phyloP scores from a whole-genome alignment of 176 grass and related monocot genomes.

The Bonia amplexicaulis region DNA sequence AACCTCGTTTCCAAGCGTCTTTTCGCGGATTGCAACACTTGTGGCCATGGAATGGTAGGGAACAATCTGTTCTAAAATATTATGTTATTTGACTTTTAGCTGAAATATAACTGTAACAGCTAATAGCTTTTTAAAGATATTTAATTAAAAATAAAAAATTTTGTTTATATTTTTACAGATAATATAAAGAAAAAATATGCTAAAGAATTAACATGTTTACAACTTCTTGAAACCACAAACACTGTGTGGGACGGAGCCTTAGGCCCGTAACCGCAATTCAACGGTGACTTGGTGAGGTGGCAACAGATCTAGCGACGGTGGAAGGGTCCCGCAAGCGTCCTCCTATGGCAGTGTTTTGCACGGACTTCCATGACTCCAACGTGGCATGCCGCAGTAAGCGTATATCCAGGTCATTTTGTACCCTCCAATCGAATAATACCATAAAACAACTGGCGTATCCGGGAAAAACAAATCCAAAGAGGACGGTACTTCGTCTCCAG shows the following conservation, averaged over 20 bases:
- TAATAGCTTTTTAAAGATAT: no score
- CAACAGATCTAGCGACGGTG: slow-evolving; percentile 9
- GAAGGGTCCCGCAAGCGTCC: neutral
- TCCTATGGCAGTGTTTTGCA: neutral
- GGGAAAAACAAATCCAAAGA: neutral
- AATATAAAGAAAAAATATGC: no score
- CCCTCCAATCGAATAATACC: neutral
- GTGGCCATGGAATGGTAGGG: neutral
- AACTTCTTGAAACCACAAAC: no score
- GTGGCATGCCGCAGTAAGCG: neutral
- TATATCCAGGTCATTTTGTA: neutral
- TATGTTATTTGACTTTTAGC: no score
- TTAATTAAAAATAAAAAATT: no score
- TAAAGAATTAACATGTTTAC: no score
- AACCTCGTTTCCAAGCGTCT: neutral
- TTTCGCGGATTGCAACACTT: neutral
- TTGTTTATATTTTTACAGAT: no score
- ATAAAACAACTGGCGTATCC: neutral
- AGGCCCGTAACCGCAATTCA: neutral
- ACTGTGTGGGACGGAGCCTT: no score
- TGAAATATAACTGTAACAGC: no score
- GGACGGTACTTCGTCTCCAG: neutral
- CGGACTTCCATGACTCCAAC: neutral
- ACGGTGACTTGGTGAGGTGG: slow-evolving; percentile 1
- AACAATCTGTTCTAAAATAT: neutral